A percentile compares a stretch with the other conserved stretches of the same genome.
These are phyloP conservation scores for Lophium mytilinum DNA, from an alignment of 495 filamentous ascomycete genomes.

Conservation along the genomic window DNA sequence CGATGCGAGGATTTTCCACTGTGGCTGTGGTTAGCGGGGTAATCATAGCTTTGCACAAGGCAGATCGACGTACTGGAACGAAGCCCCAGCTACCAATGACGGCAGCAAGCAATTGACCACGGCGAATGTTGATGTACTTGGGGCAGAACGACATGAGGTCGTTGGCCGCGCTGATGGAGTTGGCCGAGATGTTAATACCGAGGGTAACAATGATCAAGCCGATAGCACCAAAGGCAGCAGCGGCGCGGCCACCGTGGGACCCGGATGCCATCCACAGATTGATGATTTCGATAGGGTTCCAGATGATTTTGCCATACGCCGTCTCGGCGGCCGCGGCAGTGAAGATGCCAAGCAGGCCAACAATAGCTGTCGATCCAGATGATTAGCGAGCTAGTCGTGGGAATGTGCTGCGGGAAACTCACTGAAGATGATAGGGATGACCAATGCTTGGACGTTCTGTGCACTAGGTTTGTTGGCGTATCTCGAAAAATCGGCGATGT, in stretches of 20 bases:
- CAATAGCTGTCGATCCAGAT: slow-evolving; percentile 11
- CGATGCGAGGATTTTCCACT: slow-evolving; percentile 14
- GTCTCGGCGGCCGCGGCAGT: slow-evolving; percentile 17
- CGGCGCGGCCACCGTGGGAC: slow-evolving; percentile 19
- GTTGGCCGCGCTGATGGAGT: slow-evolving; percentile 57
- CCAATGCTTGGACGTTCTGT: slow-evolving; percentile 19
- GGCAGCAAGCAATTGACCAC: slow-evolving; percentile 54
- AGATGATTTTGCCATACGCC: slow-evolving; percentile 16
- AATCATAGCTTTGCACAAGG: not conserved
- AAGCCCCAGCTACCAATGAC: slow-evolving; percentile 36
- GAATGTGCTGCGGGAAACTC: not conserved
- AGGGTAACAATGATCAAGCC: slow-evolving; percentile 34
- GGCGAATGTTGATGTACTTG: slow-evolving; percentile 51
- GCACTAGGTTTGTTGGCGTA: slow-evolving; percentile 17
- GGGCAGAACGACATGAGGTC: slow-evolving; percentile 55
- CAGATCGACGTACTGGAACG: slow-evolving; percentile 6
- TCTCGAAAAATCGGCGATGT: slow-evolving; percentile 24
- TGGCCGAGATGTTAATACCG: slow-evolving; percentile 53
- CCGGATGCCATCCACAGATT: slow-evolving; percentile 19
- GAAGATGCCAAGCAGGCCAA: slow-evolving; percentile 24
- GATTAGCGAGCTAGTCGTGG: not conserved
- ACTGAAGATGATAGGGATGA: slow-evolving; percentile 22
- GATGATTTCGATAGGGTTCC: slow-evolving; percentile 26
- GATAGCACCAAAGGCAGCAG: slow-evolving; percentile 37
- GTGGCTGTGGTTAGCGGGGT: not conserved